phyloP scores from a whole-genome alignment of 345 rosid species.

The Reutealis trisperma region DNA sequence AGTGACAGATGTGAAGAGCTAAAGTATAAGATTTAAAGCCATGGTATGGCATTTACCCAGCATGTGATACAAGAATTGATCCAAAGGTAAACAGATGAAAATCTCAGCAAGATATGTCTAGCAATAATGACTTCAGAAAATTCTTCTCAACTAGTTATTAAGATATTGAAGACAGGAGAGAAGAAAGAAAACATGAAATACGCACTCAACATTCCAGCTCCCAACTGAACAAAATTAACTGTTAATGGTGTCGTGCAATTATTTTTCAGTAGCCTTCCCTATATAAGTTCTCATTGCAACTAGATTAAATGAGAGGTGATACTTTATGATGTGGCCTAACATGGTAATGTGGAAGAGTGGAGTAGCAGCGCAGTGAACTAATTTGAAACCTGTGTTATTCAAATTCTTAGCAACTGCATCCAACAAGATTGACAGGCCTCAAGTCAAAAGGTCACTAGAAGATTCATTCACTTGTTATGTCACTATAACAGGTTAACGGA shows the following conservation, averaged over 20 bases:
- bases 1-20: not conserved
- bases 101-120: not conserved
- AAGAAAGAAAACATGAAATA: not conserved
- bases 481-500: not conserved
- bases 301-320: not conserved
- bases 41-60: not conserved
- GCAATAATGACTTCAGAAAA: not conserved
- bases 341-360: not conserved
- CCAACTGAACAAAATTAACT: not conserved
- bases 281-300: no score
- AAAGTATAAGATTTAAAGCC: not conserved
- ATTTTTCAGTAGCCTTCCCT: no score
- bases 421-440: not conserved
- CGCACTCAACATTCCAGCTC: not conserved
- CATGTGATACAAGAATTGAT: slow-evolving; percentile 1
- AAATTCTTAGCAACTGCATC: not conserved
- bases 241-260: no score
- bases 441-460: not conserved
- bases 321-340: not conserved
- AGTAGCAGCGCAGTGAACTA: not conserved
- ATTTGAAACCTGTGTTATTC: not conserved
- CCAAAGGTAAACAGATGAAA: not conserved
- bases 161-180: not conserved
- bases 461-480: not conserved
- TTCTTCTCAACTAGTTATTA: not conserved